phyloP scores from a whole-genome alignment of 768 basidiomycete genomes.

The Ramaria sp. region DNA sequence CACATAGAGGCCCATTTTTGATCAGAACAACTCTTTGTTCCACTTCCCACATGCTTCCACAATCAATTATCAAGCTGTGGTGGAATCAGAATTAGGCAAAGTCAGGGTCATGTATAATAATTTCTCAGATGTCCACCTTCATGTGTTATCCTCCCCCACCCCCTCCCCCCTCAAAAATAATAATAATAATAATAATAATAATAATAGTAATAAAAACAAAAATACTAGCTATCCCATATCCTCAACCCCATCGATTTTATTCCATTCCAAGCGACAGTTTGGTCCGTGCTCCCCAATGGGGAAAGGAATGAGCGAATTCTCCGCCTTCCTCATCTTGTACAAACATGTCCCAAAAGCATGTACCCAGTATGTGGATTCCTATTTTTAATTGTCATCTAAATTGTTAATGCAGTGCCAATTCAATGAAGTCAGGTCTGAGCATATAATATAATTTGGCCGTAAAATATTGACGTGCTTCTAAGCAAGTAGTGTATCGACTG shows the following conservation, averaged over 20 bases:
- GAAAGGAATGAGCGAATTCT: not conserved
- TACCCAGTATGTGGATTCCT: too few species aligned
- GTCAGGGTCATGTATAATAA: not conserved
- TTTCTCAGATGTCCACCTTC: not conserved
- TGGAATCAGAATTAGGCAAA: not conserved
- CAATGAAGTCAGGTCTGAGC: too few species aligned
- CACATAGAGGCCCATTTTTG: not conserved
- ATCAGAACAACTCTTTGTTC: not conserved
- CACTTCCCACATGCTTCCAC: not conserved
- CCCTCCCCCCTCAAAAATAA: not conserved
- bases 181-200: too few species aligned
- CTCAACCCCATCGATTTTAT: not conserved
- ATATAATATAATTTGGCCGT: too few species aligned
- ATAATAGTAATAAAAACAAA: too few species aligned
- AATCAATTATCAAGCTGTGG: not conserved
- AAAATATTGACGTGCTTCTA: too few species aligned
- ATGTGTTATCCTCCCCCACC: not conserved
- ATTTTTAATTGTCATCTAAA: too few species aligned
- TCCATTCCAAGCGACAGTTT: not conserved
- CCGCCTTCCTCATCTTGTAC: not conserved
- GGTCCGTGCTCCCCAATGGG: not conserved
- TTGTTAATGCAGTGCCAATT: too few species aligned
- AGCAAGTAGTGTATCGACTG: too few species aligned
- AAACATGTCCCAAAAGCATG: not conserved
- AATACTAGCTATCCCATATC: not conserved